Base-by-base conservation (phyloP, 768 basidiomycete species). In the Omphalotus guepiniiformis region DNA sequence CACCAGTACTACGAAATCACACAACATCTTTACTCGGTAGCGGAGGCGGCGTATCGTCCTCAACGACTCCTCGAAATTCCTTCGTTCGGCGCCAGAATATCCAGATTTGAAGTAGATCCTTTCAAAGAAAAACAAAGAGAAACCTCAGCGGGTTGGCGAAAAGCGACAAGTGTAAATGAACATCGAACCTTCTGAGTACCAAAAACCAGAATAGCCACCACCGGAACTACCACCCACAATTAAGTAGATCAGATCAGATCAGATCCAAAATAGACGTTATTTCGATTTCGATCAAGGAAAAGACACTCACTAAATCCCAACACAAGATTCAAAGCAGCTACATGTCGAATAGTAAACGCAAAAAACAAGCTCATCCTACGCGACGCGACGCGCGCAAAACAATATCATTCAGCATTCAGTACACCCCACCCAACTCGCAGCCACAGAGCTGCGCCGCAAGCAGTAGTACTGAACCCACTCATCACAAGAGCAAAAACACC, bases 71-170 rank as follows among this genome's bases (percentile, higher is more conserved):
- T n/a, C n/a, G n/a, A n/a, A n/a, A n/a, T n/a, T n/a, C n/a, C n/a
- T n/a, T n/a, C n/a, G n/a, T n/a, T n/a, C n/a, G n/a, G n/a, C n/a
- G n/a, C 39, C 47, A 41, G 11, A 28, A 41, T 39, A 48, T 48
- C 37, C 39, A 48, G 6, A 35, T 15, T 40, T 34, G 16, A 21
- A 48, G 47, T 6, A 48, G 27, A 35, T 48, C 47, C 47, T 48
- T 19, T 18, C 5, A 30, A 32, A 45, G 29, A 19, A 32, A 11
- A 13, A 41, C 19, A 6, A 16, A 11, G 22, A 12, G 16, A 16
- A 12, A n/a, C 8, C 6, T 16, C 15, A 37, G 21, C 23, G 28
- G 8, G n/a, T 21, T 12, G 12, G 32, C 35, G 4, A 6, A 44
- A 18, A 15, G 15, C 7, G 13, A 13, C 11, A 19, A 15, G 18